Percentiles rank a stretch among this genome's conserved stretches.
These are phyloP conservation scores for Aspergillus novoparasiticus DNA, from an alignment of 2,329 filamentous ascomycete species.

Conservation along the genomic window DNA sequence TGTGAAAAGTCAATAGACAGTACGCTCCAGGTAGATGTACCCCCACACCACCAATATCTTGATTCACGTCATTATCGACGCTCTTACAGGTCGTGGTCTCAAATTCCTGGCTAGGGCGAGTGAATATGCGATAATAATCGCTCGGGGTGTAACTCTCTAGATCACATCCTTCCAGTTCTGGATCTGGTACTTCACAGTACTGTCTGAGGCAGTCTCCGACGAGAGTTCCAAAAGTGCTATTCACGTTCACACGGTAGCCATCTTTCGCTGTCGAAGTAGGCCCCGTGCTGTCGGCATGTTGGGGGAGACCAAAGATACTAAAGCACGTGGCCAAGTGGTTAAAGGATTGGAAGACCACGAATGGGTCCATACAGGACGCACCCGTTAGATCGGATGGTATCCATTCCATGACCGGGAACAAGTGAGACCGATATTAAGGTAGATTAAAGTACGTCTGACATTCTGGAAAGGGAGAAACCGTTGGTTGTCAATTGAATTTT, in stretches of 20 bases:
- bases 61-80: not conserved
- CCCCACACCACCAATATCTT: constrained; percentile 3
- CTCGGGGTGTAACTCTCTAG: not conserved
- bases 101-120: not conserved
- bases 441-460: not conserved
- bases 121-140: not conserved
- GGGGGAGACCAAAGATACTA: not conserved
- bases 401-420: not conserved
- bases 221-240: not conserved
- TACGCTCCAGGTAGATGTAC: not conserved
- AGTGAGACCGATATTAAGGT: not conserved
- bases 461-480: not conserved
- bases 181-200: not conserved
- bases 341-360: not conserved
- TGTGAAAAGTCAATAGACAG: not conserved
- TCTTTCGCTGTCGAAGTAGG: not conserved
- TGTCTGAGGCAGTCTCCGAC: not conserved
- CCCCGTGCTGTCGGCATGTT: not conserved
- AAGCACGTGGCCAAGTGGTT: not conserved
- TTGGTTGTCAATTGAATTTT: not conserved
- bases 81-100: not conserved
- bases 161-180: not conserved
- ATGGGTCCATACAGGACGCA: constrained; percentile 3
- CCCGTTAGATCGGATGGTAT: not conserved
- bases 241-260: not conserved